Conservation (phyloP, 495 filamentous ascomycete genomes). For the Xylaria telfairii region DNA sequence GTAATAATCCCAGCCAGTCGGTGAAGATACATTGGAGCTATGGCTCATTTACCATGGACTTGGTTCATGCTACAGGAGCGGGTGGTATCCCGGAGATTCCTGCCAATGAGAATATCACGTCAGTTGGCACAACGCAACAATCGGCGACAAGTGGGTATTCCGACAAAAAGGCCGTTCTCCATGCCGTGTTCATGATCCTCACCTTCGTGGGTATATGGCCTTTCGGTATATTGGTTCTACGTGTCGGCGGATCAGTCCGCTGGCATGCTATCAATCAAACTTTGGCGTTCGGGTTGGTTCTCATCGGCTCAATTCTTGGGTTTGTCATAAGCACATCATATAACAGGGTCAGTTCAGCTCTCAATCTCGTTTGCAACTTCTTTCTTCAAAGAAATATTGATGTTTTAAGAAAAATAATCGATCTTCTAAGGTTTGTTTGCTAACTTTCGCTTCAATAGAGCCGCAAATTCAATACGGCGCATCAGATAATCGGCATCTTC, state of each 20-base stretch:
- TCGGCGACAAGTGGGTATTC: slow-evolving; percentile 34
- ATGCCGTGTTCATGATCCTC: slow-evolving; percentile 60
- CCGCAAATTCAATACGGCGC: slow-evolving; percentile 56
- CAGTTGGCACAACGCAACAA: slow-evolving; percentile 31
- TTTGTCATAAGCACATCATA: slow-evolving; percentile 57
- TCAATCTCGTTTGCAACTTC: background rate
- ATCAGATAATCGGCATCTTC: slow-evolving; percentile 66
- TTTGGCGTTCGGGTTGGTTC: slow-evolving; percentile 48
- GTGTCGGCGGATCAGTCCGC: slow-evolving; percentile 51
- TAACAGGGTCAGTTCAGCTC: slow-evolving; percentile 51
- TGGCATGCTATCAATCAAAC: slow-evolving; percentile 58
- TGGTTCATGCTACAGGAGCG: slow-evolving; percentile 52
- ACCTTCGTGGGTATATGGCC: slow-evolving; percentile 62
- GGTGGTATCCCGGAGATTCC: slow-evolving; percentile 39
- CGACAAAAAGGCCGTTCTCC: slow-evolving; percentile 44
- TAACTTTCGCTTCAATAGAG: slow-evolving; percentile 43
- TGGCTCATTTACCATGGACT: slow-evolving; percentile 61
- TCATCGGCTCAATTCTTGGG: slow-evolving; percentile 58
- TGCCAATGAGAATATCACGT: slow-evolving; percentile 27
- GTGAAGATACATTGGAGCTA: slow-evolving; percentile 60
- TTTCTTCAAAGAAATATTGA: background rate
- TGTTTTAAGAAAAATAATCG: background rate
- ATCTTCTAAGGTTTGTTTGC: background rate
- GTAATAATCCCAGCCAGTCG: slow-evolving; percentile 48
- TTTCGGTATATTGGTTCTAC: slow-evolving; percentile 57